Base-by-base conservation (phyloP, 2,329 filamentous ascomycete genomes). In the Macrophomina tecta region DNA sequence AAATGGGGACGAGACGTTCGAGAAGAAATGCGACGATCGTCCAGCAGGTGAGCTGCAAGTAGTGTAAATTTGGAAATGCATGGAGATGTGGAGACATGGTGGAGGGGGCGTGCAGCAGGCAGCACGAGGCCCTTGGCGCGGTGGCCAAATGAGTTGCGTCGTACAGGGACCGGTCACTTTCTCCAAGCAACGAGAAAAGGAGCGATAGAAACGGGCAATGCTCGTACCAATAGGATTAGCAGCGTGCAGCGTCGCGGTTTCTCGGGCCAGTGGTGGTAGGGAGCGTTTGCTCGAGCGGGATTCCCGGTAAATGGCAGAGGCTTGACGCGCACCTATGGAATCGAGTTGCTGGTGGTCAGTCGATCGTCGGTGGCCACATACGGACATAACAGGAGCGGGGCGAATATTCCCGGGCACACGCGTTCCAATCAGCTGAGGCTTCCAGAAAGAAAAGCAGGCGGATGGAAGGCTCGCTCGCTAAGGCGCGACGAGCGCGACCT, bases 361-460 rank as follows among this genome's bases (percentile, higher is more conserved):
- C 36, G 42, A 49, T 61, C 56, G 28, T 34, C 56, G 36, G 53
- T 36, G 14, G 9, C n/a, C 40, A 61, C 16, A n/a, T 30, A 16
- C 56, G 56, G 56, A 61, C 36, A 61, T 61, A 62, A 62, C 11
- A 28, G 30, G 23, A 38, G 42, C n/a, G 4, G 4, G 14, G 14
- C 58, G 36, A 14, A 16, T 49, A 62, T 62, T 49, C 46, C 58
- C 58, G 58, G 30, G 42, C 32, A 34, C 45, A 60, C 40, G 56
- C 16, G 52, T 18, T 34, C 14, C 55, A 60, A n/a, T 46, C 38
- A n/a, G 55, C 38, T 42, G 28, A 34, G 40, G 42, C 40, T 62
- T 62, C 58, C 42, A 62, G 58, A 62, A 62, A 28, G n/a, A 62
- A 62, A 62, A 62, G n/a, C 45, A 62, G 49, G n/a, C 42, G 12